These are phyloP conservation scores for Aspergillus intermedius DNA, from an alignment of 2,329 filamentous ascomycete species.

Conservation along the genomic window DNA sequence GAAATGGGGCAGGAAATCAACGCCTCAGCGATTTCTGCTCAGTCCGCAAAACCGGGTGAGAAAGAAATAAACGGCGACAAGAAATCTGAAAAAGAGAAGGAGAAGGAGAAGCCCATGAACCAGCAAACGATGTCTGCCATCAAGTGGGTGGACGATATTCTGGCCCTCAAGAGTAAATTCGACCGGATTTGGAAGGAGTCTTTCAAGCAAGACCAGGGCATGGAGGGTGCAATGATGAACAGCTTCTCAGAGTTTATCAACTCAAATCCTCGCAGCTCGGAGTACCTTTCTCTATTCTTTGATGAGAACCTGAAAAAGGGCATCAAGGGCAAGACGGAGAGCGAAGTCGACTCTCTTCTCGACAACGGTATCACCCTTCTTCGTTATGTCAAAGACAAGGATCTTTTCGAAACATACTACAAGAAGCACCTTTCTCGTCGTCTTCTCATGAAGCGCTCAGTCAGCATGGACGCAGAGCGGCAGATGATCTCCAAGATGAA, in stretches of 20 bases:
- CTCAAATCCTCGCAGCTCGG: constrained; percentile 72
- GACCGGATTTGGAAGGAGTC: constrained; percentile 69
- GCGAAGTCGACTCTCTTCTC: constrained; percentile 73
- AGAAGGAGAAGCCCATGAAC: constrained; percentile 53
- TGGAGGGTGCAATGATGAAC: constrained; percentile 76
- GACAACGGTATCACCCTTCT: constrained; percentile 86
- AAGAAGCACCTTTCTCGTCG: constrained; percentile 91
- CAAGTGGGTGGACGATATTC: constrained; percentile 89
- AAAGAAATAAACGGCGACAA: constrained; percentile 48
- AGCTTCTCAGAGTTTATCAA: constrained; percentile 95
- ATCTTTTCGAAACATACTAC: constrained; percentile 95
- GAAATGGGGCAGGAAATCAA: constrained; percentile 81
- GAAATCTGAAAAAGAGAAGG: constrained; percentile 39
- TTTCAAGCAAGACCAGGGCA: constrained; percentile 65
- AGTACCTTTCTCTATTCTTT: constrained; percentile 93
- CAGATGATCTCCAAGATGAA: constrained; percentile 97
- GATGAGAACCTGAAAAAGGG: constrained; percentile 94
- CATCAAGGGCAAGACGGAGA: constrained; percentile 85
- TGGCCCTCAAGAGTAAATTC: constrained; percentile 81
- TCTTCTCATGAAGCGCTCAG: constrained; percentile 78
- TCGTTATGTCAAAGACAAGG: constrained; percentile 83
- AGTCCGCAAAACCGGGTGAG: constrained; percentile 41
- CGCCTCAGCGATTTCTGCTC: constrained; percentile 44
- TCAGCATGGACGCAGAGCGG: constrained; percentile 87
- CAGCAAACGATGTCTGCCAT: constrained; percentile 82